Evolutionary conservation across 2,329 filamentous ascomycete genomes (phyloP).

Genomic region (Corynespora cassiicola): DNA sequence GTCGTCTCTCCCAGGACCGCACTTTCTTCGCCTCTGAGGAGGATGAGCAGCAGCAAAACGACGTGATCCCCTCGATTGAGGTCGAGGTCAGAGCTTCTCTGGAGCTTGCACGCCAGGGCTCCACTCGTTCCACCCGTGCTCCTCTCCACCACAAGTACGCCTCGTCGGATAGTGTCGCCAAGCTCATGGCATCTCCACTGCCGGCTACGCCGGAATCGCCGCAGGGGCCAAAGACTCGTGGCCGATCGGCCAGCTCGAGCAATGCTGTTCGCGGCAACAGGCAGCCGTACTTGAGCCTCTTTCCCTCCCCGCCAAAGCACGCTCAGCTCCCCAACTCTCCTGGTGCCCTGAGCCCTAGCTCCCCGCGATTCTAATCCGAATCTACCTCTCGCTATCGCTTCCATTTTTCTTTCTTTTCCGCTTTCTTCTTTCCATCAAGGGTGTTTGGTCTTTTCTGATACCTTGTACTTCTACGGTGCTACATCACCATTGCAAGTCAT

Average conservation of each 20-base stretch:
- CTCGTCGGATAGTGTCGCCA: constrained; percentile 40
- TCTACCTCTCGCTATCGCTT: no score
- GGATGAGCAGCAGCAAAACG: constrained; percentile 17
- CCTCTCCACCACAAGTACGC: constrained; percentile 36
- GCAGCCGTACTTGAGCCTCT: constrained; percentile 38
- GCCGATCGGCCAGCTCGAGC: constrained; percentile 36
- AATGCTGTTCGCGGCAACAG: constrained; percentile 20
- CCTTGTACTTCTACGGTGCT: constrained; percentile 10
- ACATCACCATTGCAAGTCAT: not conserved
- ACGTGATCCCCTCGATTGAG: constrained; percentile 16
- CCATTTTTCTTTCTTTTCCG: not conserved
- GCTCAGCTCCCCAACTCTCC: constrained; percentile 14
- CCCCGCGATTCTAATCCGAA: not conserved
- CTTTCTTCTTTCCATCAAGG: not conserved
- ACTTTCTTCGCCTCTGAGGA: constrained; percentile 40
- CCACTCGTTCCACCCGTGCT: constrained; percentile 20
- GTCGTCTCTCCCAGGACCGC: constrained; percentile 24
- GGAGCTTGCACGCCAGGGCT: constrained; percentile 33
- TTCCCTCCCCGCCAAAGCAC: constrained; percentile 38
- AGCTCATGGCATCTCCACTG: constrained; percentile 26
- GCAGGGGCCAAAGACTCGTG: constrained; percentile 20
- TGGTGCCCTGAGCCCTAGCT: constrained; percentile 5
- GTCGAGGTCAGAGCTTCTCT: constrained; percentile 31
- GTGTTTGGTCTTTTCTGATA: constrained; percentile 9
- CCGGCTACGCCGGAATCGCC: constrained; percentile 9